Conservation (phyloP, 164 flowering plant genomes). For the Pachysandra terminalis region DNA sequence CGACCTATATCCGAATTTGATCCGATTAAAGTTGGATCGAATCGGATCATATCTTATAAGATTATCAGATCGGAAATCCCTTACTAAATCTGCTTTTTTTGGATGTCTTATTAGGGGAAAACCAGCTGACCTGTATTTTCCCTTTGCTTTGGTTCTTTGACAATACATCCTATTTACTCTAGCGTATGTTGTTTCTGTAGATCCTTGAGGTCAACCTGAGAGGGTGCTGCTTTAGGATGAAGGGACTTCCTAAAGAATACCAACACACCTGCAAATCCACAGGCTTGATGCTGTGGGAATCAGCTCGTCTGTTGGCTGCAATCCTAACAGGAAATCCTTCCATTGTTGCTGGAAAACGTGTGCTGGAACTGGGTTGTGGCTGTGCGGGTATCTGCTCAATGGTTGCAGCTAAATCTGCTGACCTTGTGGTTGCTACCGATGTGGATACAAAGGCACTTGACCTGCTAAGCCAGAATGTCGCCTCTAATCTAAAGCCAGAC, state of each 20-base stretch:
- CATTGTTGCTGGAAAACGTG: constrained; percentile 64
- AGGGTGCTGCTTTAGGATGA: constrained; percentile 51
- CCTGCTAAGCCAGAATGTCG: constrained; percentile 53
- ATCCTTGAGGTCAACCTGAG: constrained; percentile 42
- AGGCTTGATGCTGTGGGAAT: constrained; percentile 97
- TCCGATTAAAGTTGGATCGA: no score
- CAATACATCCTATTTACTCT: neutral
- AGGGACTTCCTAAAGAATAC: constrained; percentile 59
- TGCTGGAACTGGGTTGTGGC: constrained; percentile 88
- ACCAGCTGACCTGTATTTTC: neutral
- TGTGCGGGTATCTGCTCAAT: constrained; percentile 85
- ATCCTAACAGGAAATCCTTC: constrained; percentile 65
- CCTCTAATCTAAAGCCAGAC: constrained; percentile 44
- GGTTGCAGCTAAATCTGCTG: constrained; percentile 68
- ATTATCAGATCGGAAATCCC: no score
- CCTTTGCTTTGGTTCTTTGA: neutral
- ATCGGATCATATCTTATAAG: no score
- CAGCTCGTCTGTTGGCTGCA: constrained; percentile 86
- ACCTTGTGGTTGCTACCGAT: constrained; percentile 79
- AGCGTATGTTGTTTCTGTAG: constrained; percentile 26
- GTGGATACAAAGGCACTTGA: constrained; percentile 69
- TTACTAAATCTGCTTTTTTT: no score
- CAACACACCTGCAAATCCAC: constrained; percentile 98
- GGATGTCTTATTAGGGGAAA: neutral
- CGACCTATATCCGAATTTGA: no score